Conservation (phyloP, 441 rosid species). For the Brassica balearica region DNA sequence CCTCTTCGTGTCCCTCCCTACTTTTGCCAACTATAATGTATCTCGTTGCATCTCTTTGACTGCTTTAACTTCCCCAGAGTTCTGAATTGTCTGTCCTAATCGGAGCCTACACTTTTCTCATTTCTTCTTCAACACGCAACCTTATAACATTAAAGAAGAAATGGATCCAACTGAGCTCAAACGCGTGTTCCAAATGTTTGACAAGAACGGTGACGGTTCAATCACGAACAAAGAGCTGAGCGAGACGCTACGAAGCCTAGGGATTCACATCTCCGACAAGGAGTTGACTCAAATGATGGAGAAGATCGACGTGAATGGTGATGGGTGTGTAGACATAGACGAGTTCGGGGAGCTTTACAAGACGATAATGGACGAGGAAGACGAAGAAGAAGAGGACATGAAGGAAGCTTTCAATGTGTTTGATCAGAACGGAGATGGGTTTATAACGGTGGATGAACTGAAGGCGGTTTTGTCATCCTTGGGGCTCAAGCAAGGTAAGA, state of each 20-base stretch:
- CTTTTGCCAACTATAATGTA: not conserved
- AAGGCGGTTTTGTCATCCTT: constrained; percentile 65
- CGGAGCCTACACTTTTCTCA: too few relatives aligned
- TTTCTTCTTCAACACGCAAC: too few relatives aligned
- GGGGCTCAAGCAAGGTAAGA: constrained; percentile 71
- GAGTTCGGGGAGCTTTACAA: constrained; percentile 73
- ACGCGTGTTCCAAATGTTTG: constrained; percentile 77
- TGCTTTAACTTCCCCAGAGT: not conserved
- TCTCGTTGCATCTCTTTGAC: constrained; percentile 28
- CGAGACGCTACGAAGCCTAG: constrained; percentile 70
- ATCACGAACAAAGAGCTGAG: constrained; percentile 67
- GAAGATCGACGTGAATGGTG: constrained; percentile 71
- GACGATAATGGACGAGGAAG: constrained; percentile 59
- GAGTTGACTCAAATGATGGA: constrained; percentile 73
- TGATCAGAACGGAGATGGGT: constrained; percentile 81
- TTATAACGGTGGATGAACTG: constrained; percentile 71
- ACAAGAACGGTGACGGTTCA: constrained; percentile 73
- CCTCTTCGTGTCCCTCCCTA: constrained; percentile 21
- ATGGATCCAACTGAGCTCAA: constrained; percentile 70
- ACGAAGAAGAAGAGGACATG: constrained; percentile 73
- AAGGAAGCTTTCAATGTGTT: constrained; percentile 78
- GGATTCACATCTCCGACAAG: constrained; percentile 66
- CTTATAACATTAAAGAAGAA: not conserved
- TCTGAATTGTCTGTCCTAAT: too few relatives aligned
- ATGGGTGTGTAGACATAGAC: constrained; percentile 72